phyloP scores from a whole-genome alignment of 345 rosid genomes.

The Excoecaria agallocha region DNA sequence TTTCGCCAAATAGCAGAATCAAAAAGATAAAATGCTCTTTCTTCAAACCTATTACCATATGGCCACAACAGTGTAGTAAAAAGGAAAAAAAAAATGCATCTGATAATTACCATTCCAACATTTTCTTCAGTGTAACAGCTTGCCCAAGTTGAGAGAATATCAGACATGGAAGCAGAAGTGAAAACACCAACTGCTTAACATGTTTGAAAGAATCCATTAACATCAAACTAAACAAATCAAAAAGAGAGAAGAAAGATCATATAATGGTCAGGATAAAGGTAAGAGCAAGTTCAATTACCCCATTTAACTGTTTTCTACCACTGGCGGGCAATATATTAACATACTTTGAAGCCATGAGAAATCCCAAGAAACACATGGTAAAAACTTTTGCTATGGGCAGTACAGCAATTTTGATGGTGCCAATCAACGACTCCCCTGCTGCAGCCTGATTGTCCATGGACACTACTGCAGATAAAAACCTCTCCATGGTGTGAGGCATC shows the following conservation, averaged over 20 bases:
- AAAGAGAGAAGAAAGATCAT: background rate
- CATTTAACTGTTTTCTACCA: slow-evolving; percentile 88
- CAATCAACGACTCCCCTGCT: slow-evolving; percentile 55
- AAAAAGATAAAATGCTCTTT: background rate
- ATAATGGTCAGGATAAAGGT: too few species aligned
- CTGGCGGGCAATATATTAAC: slow-evolving; percentile 87
- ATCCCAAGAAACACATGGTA: slow-evolving; percentile 90
- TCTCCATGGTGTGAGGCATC: slow-evolving; percentile 28
- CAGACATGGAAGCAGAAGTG: slow-evolving; percentile 95
- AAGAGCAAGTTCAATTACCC: slow-evolving; percentile 41
- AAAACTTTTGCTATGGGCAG: slow-evolving; percentile 96
- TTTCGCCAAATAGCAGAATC: too few species aligned
- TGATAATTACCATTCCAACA: slow-evolving; percentile 68
- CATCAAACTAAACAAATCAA: background rate
- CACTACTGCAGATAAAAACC: slow-evolving; percentile 37
- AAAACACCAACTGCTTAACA: slow-evolving; percentile 74
- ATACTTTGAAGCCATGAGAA: slow-evolving; percentile 95
- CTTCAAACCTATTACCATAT: background rate
- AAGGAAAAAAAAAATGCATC: background rate
- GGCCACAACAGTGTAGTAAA: background rate
- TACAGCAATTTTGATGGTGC: slow-evolving; percentile 79
- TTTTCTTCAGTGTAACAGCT: slow-evolving; percentile 76
- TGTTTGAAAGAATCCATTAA: background rate
- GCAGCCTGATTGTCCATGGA: slow-evolving; percentile 32
- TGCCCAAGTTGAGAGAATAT: slow-evolving; percentile 98